Percentiles rank a stretch among this genome's conserved stretches.
These are phyloP conservation scores for Fusarium abutilonis DNA, from an alignment of 2,329 filamentous ascomycete genomes.

Conservation along the genomic window DNA sequence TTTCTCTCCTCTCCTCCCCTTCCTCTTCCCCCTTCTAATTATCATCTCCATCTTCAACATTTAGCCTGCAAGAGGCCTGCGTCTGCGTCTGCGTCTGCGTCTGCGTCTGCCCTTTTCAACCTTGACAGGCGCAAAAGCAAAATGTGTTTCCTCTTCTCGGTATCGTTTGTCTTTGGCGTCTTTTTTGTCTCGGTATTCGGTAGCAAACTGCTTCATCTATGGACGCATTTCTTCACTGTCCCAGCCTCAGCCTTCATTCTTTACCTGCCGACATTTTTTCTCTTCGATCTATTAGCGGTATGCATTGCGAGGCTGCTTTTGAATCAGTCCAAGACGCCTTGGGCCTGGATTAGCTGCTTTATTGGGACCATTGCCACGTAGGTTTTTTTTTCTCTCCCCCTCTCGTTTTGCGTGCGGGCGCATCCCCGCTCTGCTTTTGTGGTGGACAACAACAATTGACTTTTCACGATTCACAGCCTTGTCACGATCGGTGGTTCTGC, in stretches of 20 bases:
- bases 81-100: neutral
- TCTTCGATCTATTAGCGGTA: constrained; percentile 44
- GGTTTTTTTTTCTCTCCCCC: constrained; percentile 9
- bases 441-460: constrained; percentile 16
- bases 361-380: constrained; percentile 44
- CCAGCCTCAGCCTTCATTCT: constrained; percentile 45
- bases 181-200: constrained; percentile 45
- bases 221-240: constrained; percentile 43
- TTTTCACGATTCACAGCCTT: constrained; percentile 29
- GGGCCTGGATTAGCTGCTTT: constrained; percentile 36
- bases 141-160: constrained; percentile 37
- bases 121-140: constrained; percentile 32
- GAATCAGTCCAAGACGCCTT: constrained; percentile 34
- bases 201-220: constrained; percentile 46
- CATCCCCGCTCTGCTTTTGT: neutral
- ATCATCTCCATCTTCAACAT: constrained; percentile 8
- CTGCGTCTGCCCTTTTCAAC: constrained; percentile 26
- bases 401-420: neutral
- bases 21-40: neutral
- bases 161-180: constrained; percentile 45
- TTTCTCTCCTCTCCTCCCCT: constrained; percentile 2
- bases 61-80: constrained; percentile 25
- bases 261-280: constrained; percentile 47
- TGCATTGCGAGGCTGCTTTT: constrained; percentile 42
- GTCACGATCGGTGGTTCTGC: constrained; percentile 45